Evolutionary conservation across 1,139 yeast genomes (phyloP), one percentile per base, ranked within the genome.

Genomic region (Kodamaea derodonti): DNA sequence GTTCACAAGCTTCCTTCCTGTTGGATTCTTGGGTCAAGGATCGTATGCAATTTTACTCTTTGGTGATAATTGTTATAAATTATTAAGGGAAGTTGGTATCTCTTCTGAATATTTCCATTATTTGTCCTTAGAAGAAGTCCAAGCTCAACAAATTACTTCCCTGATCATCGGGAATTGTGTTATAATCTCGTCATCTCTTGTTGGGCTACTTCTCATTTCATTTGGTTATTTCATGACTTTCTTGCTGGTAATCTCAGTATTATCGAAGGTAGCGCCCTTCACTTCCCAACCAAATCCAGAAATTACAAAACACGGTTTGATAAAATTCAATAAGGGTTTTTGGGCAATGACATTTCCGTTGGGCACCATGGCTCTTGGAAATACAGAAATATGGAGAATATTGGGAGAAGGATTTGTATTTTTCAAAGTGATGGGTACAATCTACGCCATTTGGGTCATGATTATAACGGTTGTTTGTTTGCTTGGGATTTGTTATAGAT

Each of bases 271-370:
- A 31, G 30, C 33, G 8, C 58, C 58, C 8, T 54, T 54, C 34
- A 45, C 57, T 12, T 32, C 32, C 20, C 44, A 45, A 16, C 50
- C 49, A n/a, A 46, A 44, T 32, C 30, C 42, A 6, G 38, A 42
- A 20, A 32, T 41, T 33, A 34, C 42, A 14, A 33, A 38, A 27
- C 37, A 47, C 23, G 70, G 73, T 1, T 45, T 54, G 12, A 52
- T 70, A 20, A 50, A 50, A 31, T 85, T 79, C 64, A 68, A 72
- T 39, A 72, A 73, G 44, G 77, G 80, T 0, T 85, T 83, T 73
- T 87, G 95, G 95, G 79, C 88, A 20, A 76, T 84, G 69, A 84
- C 95, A 42, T 88, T 88, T 79, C 96, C 96, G 2, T 52, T 86
- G 46, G 96, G 95, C 3, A 86, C 96, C 0, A 80, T 84, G 81